These are phyloP conservation scores for Phytophthora pseudosyringae DNA, from an alignment of 352 stramenopile genomes.

Conservation along the genomic window DNA sequence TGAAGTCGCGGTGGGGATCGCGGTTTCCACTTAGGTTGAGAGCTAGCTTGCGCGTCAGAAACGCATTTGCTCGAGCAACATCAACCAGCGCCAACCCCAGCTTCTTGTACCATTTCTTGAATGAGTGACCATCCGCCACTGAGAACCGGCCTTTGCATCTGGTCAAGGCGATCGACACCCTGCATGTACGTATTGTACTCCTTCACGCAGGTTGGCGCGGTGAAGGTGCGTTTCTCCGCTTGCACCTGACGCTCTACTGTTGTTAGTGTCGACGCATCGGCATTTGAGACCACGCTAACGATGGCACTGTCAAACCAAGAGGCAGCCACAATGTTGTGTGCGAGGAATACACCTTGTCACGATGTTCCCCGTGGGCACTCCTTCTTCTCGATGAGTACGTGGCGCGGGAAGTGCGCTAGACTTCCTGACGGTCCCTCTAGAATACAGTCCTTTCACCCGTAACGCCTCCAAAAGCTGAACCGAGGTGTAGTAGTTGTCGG, in stretches of 20 bases:
- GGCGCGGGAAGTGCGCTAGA: constrained; percentile 30
- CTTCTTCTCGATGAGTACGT: constrained; percentile 25
- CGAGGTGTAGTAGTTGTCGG: constrained; percentile 46
- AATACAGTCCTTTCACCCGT: constrained; percentile 26
- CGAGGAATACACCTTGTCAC: constrained; percentile 20
- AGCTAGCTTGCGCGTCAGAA: constrained; percentile 10
- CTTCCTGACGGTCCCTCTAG: constrained; percentile 21
- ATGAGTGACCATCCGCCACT: constrained; percentile 35
- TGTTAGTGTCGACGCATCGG: constrained; percentile 25
- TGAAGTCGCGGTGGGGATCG: not conserved
- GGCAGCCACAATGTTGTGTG: constrained; percentile 18
- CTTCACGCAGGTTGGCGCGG: constrained; percentile 27
- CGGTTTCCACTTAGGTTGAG: not conserved
- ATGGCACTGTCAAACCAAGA: constrained; percentile 36
- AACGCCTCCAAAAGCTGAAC: constrained; percentile 28
- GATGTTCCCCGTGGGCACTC: constrained; percentile 4
- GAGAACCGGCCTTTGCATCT: constrained; percentile 36
- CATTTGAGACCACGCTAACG: constrained; percentile 26
- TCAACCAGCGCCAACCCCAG: constrained; percentile 30
- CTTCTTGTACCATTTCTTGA: constrained; percentile 46
- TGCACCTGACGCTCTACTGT: constrained; percentile 18
- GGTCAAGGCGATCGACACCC: constrained; percentile 34
- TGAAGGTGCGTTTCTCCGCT: constrained; percentile 14
- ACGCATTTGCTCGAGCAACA: constrained; percentile 34
- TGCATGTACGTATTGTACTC: constrained; percentile 46